Conservation (phyloP, 2,329 filamentous ascomycete species). For the Tolypocladium ophioglossoides region DNA sequence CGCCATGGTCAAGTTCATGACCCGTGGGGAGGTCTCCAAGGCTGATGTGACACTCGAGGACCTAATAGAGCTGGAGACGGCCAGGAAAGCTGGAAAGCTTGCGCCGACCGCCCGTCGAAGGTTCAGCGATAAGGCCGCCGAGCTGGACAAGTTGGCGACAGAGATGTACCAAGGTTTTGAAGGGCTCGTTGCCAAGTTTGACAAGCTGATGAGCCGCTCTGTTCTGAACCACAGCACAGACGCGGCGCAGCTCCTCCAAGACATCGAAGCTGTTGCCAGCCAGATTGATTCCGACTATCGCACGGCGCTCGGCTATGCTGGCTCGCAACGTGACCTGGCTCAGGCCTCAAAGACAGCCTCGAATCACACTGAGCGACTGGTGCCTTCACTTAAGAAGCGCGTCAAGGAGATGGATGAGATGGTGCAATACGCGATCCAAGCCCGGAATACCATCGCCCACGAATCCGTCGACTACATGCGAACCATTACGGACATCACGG, state of each 20-base stretch:
- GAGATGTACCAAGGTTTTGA: conserved; percentile 53
- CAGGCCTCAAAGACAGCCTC: conserved; percentile 55
- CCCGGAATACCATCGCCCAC: conserved; percentile 56
- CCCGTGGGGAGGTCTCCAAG: conserved; percentile 30
- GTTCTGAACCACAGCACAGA: conserved; percentile 50
- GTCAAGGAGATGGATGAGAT: conserved; percentile 52
- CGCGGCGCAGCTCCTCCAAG: conserved; percentile 59
- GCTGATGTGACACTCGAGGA: conserved; percentile 55
- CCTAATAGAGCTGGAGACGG: conserved; percentile 63
- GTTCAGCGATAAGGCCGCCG: conserved; percentile 48
- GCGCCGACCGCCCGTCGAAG: conserved; percentile 47
- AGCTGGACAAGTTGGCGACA: conserved; percentile 49
- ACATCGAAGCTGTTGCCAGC: conserved; percentile 75
- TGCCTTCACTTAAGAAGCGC: conserved; percentile 47
- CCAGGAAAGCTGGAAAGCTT: conserved; percentile 60
- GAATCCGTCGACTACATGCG: conserved; percentile 69
- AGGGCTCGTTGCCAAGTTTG: conserved; percentile 51
- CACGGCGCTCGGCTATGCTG: conserved; percentile 58
- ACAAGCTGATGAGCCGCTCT: conserved; percentile 44
- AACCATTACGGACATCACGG: conserved; percentile 69
- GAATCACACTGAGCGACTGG: conserved; percentile 50
- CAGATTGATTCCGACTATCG: conserved; percentile 85
- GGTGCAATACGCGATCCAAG: conserved; percentile 46
- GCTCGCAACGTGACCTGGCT: conserved; percentile 48
- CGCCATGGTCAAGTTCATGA: conserved; percentile 58